These are phyloP conservation scores for Lasiosphaeria ovina DNA, from an alignment of 495 filamentous ascomycete genomes.

Conservation along the genomic window DNA sequence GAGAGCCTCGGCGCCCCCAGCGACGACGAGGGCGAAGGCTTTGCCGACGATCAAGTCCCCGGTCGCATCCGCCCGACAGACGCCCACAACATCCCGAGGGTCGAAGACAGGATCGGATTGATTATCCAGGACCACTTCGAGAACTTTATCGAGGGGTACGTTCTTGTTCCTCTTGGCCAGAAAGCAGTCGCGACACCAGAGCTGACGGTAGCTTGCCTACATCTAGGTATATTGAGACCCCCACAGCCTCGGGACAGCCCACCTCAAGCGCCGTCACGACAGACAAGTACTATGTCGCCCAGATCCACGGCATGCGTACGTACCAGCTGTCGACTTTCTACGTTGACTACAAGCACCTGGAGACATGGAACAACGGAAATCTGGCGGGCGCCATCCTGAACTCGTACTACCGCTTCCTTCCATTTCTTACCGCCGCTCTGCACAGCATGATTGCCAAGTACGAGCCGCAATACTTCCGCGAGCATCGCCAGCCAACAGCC, in stretches of 20 bases:
- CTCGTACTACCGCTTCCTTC: constrained; percentile 92
- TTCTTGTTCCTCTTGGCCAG: not conserved
- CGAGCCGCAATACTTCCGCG: constrained; percentile 88
- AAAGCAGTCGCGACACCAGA: not conserved
- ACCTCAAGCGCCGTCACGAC: constrained; percentile 72
- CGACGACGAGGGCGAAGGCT: constrained; percentile 60
- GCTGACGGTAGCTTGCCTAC: constrained; percentile 6
- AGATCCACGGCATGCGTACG: constrained; percentile 83
- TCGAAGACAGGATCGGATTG: constrained; percentile 85
- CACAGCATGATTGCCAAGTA: constrained; percentile 93
- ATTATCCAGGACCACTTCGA: constrained; percentile 84
- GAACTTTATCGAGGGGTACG: constrained; percentile 80
- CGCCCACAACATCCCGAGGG: constrained; percentile 64
- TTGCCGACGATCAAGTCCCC: constrained; percentile 57
- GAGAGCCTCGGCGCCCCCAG: constrained; percentile 62
- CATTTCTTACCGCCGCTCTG: constrained; percentile 84
- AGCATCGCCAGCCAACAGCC: constrained; percentile 74
- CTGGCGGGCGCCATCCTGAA: constrained; percentile 80
- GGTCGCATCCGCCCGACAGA: constrained; percentile 57
- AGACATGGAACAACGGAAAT: constrained; percentile 64
- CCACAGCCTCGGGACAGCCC: constrained; percentile 66
- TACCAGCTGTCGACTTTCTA: constrained; percentile 94
- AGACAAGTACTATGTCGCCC: constrained; percentile 94
- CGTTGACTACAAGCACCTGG: constrained; percentile 89
- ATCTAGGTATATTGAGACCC: constrained; percentile 71